These are phyloP conservation scores for Lepiota venenata DNA, from an alignment of 768 basidiomycete species.

Conservation along the genomic window DNA sequence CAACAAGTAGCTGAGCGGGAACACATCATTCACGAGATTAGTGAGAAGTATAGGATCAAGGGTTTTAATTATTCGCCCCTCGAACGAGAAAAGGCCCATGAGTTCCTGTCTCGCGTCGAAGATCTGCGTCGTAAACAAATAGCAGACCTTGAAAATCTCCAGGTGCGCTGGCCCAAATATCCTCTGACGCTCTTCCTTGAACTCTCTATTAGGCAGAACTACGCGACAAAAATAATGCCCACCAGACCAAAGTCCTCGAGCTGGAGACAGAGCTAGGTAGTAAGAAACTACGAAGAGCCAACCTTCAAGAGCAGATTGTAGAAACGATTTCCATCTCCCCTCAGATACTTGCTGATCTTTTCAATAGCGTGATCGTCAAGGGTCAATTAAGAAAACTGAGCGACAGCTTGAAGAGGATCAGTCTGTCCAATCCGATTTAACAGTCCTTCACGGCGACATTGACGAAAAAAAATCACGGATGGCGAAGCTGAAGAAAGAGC, in stretches of 20 bases:
- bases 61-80: constrained; percentile 72
- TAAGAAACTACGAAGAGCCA: constrained; percentile 50
- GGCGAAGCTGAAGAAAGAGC: constrained; percentile 54
- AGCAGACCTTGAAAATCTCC: constrained; percentile 62
- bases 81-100: constrained; percentile 65
- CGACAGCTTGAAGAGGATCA: constrained; percentile 53
- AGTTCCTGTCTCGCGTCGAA: constrained; percentile 66
- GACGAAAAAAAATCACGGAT: constrained; percentile 65
- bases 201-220: constrained; percentile 45
- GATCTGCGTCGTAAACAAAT: constrained; percentile 63
- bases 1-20: constrained; percentile 70
- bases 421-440: constrained; percentile 49
- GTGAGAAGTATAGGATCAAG: constrained; percentile 64
- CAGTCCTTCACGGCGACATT: constrained; percentile 55
- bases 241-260: constrained; percentile 52
- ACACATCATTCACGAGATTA: constrained; percentile 65
- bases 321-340: constrained; percentile 15
- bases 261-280: constrained; percentile 54
- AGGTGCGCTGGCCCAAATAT: constrained; percentile 38
- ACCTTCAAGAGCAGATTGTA: constrained; percentile 58
- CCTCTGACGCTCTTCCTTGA: not conserved
- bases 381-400: constrained; percentile 50
- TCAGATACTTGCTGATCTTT: not conserved
- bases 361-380: constrained; percentile 48
- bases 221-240: constrained; percentile 57